Conservation (phyloP, 129 eudicot species). For the Sambucus nigra region DNA sequence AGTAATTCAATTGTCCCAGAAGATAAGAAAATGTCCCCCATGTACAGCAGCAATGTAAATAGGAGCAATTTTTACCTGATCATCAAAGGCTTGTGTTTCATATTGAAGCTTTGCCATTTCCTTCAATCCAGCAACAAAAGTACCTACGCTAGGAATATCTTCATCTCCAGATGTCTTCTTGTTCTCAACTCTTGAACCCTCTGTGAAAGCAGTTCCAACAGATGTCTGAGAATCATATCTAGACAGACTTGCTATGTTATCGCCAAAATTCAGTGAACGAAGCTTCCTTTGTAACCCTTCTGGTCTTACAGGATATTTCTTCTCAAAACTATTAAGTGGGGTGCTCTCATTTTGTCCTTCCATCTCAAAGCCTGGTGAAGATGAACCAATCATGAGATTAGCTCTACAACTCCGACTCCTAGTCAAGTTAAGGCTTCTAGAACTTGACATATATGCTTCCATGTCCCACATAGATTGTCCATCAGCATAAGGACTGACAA, state of each 20-base stretch:
- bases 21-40: no score
- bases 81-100: slow-evolving; percentile 25
- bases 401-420: slow-evolving; percentile 64
- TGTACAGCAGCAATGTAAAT: background rate
- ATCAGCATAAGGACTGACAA: slow-evolving; percentile 33
- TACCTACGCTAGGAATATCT: slow-evolving; percentile 77
- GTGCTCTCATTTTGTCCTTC: slow-evolving; percentile 43
- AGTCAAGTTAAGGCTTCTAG: slow-evolving; percentile 34
- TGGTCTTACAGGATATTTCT: slow-evolving; percentile 57
- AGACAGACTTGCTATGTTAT: slow-evolving; percentile 31
- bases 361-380: slow-evolving; percentile 34
- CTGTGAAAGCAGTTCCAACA: slow-evolving; percentile 41
- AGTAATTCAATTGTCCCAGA: no score
- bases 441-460: slow-evolving; percentile 24
- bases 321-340: slow-evolving; percentile 57
- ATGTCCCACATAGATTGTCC: slow-evolving; percentile 21
- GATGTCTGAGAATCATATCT: slow-evolving; percentile 76
- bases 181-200: slow-evolving; percentile 33
- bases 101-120: slow-evolving; percentile 85
- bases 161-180: slow-evolving; percentile 45
- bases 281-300: slow-evolving; percentile 46
- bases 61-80: slow-evolving; percentile 38
- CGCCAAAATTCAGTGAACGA: slow-evolving; percentile 43
- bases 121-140: slow-evolving; percentile 79
- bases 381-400: slow-evolving; percentile 40